phyloP scores from a whole-genome alignment of 805 yeast species.

The Candida gorgasii region DNA sequence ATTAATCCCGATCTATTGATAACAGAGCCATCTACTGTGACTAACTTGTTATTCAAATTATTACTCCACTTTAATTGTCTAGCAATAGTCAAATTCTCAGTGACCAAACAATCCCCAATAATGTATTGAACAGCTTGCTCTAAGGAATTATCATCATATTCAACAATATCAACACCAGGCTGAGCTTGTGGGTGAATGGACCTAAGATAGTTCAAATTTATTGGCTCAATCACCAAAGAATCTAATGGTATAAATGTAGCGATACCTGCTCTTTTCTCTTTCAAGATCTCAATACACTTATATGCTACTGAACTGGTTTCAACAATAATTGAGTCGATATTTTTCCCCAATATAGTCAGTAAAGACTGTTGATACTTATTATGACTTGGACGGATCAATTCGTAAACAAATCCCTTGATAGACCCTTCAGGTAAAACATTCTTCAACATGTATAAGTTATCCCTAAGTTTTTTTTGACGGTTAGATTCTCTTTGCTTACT shows the following conservation, averaged over 20 bases:
- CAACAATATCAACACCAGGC: constrained; percentile 74
- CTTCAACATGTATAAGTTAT: constrained; percentile 67
- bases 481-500: constrained; percentile 77
- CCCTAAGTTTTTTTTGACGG: constrained; percentile 68
- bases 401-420: constrained; percentile 78
- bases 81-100: constrained; percentile 71
- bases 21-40: constrained; percentile 80
- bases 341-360: constrained; percentile 73
- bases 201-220: constrained; percentile 56
- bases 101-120: constrained; percentile 76
- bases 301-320: constrained; percentile 68
- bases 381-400: constrained; percentile 75
- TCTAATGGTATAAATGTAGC: constrained; percentile 90
- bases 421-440: constrained; percentile 73
- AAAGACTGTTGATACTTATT: constrained; percentile 73
- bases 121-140: constrained; percentile 81
- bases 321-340: constrained; percentile 82
- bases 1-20: constrained; percentile 85
- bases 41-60: constrained; percentile 59
- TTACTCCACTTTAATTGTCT: constrained; percentile 67
- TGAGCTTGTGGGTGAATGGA: constrained; percentile 53
- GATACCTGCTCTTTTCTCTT: constrained; percentile 81
- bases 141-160: constrained; percentile 58
- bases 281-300: constrained; percentile 74
- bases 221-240: constrained; percentile 55